Base-by-base conservation (phyloP, 495 filamentous ascomycete species). In the Penicillium maclennaniae region DNA sequence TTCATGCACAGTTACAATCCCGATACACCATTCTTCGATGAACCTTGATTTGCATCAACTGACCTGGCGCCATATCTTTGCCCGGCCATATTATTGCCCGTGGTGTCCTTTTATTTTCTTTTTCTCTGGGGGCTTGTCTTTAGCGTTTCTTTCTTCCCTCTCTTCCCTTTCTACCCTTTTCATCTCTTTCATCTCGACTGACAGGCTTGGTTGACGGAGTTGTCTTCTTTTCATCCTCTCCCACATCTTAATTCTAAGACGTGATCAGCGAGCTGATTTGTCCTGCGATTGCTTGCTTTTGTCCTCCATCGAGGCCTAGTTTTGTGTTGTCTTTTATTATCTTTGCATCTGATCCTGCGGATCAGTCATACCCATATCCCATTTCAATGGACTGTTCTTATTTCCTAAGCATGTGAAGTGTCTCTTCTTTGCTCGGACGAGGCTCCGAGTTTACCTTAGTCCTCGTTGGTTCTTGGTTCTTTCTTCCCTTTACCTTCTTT, bases 121-220 rank as follows among this genome's bases (percentile, higher is more conserved):
- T 65, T 57, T 60, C 54, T 59, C 40, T 55, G 57, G 53, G 55
- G 68, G 60, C 54, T 65, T 59, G 51, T 60, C 31, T 34, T 66
- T 65, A 69, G 68, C 69, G 64, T 68, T 69, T 52, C 63, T 63
- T 49, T 55, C 49, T 45, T 37, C 47, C n/a, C n/a, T n/a, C n/a
- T n/a, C n/a, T n/a, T n/a, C n/a, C n/a, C n/a, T n/a, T n/a, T n/a
- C n/a, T n/a, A n/a, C n/a, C n/a, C n/a, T 48, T 62, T 56, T 59
- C 42, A 48, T 46, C 50, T 57, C 45, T 50, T 26, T 50, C 48
- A 50, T 69, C 53, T 66, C 55, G 54, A 69, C 61, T 63, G 57
- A 60, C 55, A 61, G 61, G 61, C 38, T 59, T 66, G 65, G 62
- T 64, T 65, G 64, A 62, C 62, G 69, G 69, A 66, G 64, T 71